phyloP scores from a whole-genome alignment of 768 basidiomycete species.

The Rhodotorula diobovata region DNA sequence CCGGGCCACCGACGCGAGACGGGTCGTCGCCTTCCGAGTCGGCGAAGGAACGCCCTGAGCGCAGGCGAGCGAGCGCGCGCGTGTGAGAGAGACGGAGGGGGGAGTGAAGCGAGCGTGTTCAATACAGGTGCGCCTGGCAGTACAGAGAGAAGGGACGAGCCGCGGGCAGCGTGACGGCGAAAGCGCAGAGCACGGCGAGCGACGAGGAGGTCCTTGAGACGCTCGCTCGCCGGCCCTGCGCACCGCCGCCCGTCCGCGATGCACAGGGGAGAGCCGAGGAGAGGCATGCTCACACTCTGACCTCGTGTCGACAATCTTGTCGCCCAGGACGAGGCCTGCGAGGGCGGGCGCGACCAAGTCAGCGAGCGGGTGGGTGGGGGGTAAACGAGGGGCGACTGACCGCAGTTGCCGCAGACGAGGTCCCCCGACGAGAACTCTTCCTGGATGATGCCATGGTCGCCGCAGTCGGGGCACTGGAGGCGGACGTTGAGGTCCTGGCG shows the following conservation, averaged over 20 bases:
- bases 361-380: not conserved
- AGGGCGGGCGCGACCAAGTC: constrained; percentile 3
- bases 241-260: not conserved
- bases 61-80: no score
- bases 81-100: constrained; percentile 1
- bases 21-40: constrained; percentile 99
- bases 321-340: constrained; percentile 78
- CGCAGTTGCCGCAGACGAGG: constrained; percentile 89
- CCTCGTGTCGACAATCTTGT: constrained; percentile 92
- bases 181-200: constrained; percentile 40
- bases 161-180: constrained; percentile 25
- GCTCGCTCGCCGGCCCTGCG: not conserved
- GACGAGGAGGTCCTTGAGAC: constrained; percentile 1
- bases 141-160: not conserved
- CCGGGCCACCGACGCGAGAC: constrained; percentile 96
- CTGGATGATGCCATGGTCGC: constrained; percentile 85
- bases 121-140: not conserved
- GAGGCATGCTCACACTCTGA: constrained; percentile 81
- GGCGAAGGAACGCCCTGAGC: constrained; percentile 75
- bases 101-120: constrained; percentile 8
- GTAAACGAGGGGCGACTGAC: constrained; percentile 10
- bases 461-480: constrained; percentile 84
- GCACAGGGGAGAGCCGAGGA: constrained; percentile 11
- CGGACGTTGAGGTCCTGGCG: constrained; percentile 41
- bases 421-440: constrained; percentile 96